Evolutionary conservation across 768 basidiomycete species (phyloP), one percentile per base, ranked within the genome.

Genomic region (Trametes gibbosa): DNA sequence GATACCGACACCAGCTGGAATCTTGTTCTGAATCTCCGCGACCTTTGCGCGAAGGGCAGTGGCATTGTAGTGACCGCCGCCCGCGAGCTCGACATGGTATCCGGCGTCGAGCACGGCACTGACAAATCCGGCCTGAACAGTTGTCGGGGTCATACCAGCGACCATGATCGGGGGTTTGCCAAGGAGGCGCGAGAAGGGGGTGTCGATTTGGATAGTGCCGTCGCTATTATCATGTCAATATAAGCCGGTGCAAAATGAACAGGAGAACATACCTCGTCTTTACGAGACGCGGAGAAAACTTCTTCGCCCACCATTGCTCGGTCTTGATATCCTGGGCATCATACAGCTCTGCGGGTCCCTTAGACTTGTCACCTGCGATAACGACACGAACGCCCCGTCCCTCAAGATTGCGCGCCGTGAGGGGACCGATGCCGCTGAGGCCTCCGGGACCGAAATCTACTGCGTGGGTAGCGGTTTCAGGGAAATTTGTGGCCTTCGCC

Each of bases 121-220:
- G 68, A 98, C 95, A 72, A 98, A 96, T 17, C 95, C 95, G 32
- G 89, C 89, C 71, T 95, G 89, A 64, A 99, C 97, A 32, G 97
- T 99, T 1, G 89, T 89, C 0, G 97, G 97, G 0, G 97, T 99
- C 97, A 99, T 98, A 59, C 97, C 97, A 49, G 95, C 96, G 39
- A 99, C 95, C 97, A 98, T 98, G 74, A 99, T 89, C 34, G 97
- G 97, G 3, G 97, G 87, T 76, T 98, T 99, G 66, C 94, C 93
- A 42, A 99, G 75, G 43, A 99, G 83, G 59, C 97, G 91, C 50
- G 96, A 96, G 82, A 98, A 96, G 4, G 94, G 90, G 0, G 96
- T 98, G 73, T 99, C 95, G 66, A 99, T 81, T 72, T 95, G 88
- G 53, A 98, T 77, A 61, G 84, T 86, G 35, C 97, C 97, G 74